Conservation (phyloP, 331 rosid genomes). For the Telfairia occidentalis region DNA sequence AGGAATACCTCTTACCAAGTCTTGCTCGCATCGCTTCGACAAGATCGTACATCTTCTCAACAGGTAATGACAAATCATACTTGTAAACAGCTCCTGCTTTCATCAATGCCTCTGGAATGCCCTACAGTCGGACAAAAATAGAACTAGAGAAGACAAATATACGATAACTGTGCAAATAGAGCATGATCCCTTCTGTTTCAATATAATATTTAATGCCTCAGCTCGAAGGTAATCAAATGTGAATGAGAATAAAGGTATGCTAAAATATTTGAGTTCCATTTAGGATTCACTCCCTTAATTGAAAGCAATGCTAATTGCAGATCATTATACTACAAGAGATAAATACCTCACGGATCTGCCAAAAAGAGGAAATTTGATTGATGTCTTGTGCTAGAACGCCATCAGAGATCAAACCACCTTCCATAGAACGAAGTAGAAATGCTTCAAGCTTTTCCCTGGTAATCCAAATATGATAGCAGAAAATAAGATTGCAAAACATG, state of each 20-base stretch:
- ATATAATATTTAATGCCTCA: not conserved
- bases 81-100: conserved; percentile 82
- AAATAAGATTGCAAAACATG: not conserved
- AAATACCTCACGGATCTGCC: conserved; percentile 84
- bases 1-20: conserved; percentile 41
- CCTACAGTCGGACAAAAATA: conserved; percentile 31
- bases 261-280: not conserved
- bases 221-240: not conserved
- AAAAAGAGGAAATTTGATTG: conserved; percentile 83
- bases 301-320: conserved; percentile 6
- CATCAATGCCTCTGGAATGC: conserved; percentile 75
- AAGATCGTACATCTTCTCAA: conserved; percentile 60
- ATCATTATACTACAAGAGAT: conserved; percentile 3
- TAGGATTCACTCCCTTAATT: conserved; percentile 7
- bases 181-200: not conserved
- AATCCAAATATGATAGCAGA: conserved; percentile 15
- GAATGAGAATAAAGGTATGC: not conserved
- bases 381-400: conserved; percentile 94
- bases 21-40: conserved; percentile 69
- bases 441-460: conserved; percentile 93
- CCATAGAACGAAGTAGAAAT: conserved; percentile 71
- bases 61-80: conserved; percentile 77
- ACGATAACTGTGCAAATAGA: not conserved
- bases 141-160: not conserved
- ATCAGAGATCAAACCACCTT: conserved; percentile 72